Evolutionary conservation across 441 rosid species (phyloP), one percentile per base, ranked within the genome.

Genomic region (Brassica balearica): DNA sequence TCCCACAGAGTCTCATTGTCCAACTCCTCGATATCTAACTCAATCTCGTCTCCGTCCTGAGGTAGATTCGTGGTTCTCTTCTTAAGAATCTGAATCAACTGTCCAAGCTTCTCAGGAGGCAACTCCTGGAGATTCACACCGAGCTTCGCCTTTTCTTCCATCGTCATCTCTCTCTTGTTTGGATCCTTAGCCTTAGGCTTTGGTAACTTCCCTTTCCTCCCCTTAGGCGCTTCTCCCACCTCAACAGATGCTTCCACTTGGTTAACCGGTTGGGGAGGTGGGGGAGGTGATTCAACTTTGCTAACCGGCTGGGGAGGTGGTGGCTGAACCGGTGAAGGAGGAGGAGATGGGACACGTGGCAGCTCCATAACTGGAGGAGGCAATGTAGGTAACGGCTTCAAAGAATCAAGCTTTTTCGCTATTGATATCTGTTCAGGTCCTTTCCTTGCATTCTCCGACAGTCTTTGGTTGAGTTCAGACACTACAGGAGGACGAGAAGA

Each of bases 41-140:
- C 99, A 17, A 96, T 96, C 84, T 96, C 99, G 68, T 96, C 98
- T 4, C 97, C 99, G 0, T 96, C 99, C 78, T 96, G 98, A 76
- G 88, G 84, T 48, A 94, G 74, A 78, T 91, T 83, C 70, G 87
- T 87, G 51, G 93, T 90, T 80, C 98, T 92, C 89, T 91, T 96
- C 85, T 82, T 84, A 5, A 95, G 89, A 29, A 95, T 95, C 80
- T 85, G 89, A 81, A 95, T 86, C 61, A 96, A 89, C 73, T 94
- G 95, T 59, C 91, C 97, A 91, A 96, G 93, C 80, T 96, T 94
- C 91, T 96, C 99, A 2, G 87, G 90, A 0, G 99, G 99, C 86
- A 96, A 74, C 48, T 87, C 92, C 88, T 96, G 99, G 83, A 96
- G 81, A 74, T 93, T 92, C 17, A 92, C 7, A 0, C 99, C 98